Evolutionary conservation across 768 basidiomycete genomes (phyloP), one percentile per base, ranked within the genome.

Genomic region (Daedalea quercina): DNA sequence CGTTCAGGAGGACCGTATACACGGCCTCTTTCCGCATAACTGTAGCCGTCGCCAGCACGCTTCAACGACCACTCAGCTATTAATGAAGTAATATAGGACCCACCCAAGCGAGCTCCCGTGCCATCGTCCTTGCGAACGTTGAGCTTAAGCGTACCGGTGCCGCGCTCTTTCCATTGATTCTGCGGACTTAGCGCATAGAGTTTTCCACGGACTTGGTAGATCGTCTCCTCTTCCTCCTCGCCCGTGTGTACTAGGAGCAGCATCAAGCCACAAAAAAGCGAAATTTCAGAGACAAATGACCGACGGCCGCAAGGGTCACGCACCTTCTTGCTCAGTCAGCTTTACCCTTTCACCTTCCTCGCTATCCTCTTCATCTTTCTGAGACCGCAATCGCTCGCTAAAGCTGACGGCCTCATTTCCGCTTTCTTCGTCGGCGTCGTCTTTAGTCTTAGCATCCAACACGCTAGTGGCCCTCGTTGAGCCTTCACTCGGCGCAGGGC

Each of bases 21-120:
- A 90, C 88, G 0, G 87, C 89, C 60, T 91, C 89, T 65, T 90
- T 90, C 56, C 89, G 79, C 87, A 91, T 90, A 19, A 91, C 89
- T 90, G 59, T 3, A 53, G 31, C 35, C 45, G 22, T 31, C 19
- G 49, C 15, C 48, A 46, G 46, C 26, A 34, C 34, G 22, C 12
- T 15, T 9, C 13, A 22, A 23, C 23, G 23, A 7, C 33, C 37
- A 43, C 50, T 42, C 15, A 19, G 23, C 31, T 11, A 41, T 13
- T 31, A 31, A 4, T 31, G 11, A 47, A 19, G 34, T 25, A 54
- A 50, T 46, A 42, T 56, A 55, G 35, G 51, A 68, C 75, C 40
- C 64, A 87, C 88, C 75, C 46, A 90, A 70, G 42, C 88, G 83
- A 51, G 87, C 85, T 15, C 82, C 82, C 22, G 72, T 73, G 47